Base-by-base conservation (phyloP, 2,329 filamentous ascomycete genomes). In the Pyrenochaeta sp. region DNA sequence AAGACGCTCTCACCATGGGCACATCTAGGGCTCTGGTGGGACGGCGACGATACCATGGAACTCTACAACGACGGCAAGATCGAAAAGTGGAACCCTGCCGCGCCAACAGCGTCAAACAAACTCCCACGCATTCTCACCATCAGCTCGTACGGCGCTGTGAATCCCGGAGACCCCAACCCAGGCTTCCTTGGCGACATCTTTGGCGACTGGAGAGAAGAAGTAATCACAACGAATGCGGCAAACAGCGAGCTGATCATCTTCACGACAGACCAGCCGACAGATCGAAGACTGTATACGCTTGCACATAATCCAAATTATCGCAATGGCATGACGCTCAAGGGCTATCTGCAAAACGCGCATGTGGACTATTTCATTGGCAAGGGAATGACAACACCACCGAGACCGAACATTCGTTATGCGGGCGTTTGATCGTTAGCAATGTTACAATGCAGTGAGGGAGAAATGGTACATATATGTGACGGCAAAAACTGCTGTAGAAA, bases 401-500 rank as follows among this genome's bases (percentile, higher is more conserved):
- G 30, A 21, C 49, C 49, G 11, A 45, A 52, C 12, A 52, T 51
- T 40, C 30, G 32, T 4, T 35, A 35, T 12, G 32, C 14, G 32
- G 32, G 32, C 15, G 32, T 35, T 14, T 35, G 32, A 35, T 14
- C 12, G 12, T 5, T 35, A 17, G 15, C 32, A 35, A 5, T 52
- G 67, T 0, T 75, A 80, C 61, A 63, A 73, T 5, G 23, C 23
- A 27, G 23, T 27, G 23, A 9, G 9, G 23, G 9, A 27, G 23
- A 27, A 27, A 9, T 9, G 23, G 23, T 27, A 27, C 9, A 5
- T 9, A 5, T 27, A 9, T 27, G n/a, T n/a, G n/a, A n/a, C n/a
- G n/a, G n/a, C n/a, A n/a, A n/a, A n/a, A n/a, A n/a, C n/a, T n/a
- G n/a, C n/a, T n/a, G n/a, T n/a, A n/a, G n/a, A n/a, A n/a, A n/a